A percentile compares a stretch with the other conserved stretches of the same genome.
These are phyloP conservation scores for Kluyveromyces marxianus DNA, from an alignment of 1,139 yeast species.

Conservation along the genomic window DNA sequence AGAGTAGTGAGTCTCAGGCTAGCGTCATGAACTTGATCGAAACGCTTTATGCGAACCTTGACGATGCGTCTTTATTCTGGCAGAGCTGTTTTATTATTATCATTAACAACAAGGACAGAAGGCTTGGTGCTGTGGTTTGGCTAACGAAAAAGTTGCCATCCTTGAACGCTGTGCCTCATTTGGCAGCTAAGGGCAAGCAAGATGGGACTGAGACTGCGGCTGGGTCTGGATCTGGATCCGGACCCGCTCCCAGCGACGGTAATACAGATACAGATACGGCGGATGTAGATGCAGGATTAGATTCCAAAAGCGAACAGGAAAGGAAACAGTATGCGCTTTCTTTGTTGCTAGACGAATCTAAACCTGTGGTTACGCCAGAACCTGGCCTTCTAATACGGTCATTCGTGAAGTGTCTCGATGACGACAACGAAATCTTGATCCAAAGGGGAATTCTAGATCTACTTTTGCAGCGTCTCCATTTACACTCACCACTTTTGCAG, in stretches of 20 bases:
- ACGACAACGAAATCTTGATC: slow-evolving; percentile 58
- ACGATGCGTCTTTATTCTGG: slow-evolving; percentile 80
- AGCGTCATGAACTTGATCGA: slow-evolving; percentile 56
- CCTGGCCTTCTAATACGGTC: slow-evolving; percentile 74
- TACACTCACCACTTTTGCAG: slow-evolving; percentile 53
- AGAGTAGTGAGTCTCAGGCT: slow-evolving; percentile 71
- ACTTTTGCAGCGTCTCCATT: slow-evolving; percentile 56
- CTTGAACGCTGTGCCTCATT: slow-evolving; percentile 33
- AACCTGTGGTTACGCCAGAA: slow-evolving; percentile 61
- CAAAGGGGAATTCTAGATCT: slow-evolving; percentile 88
- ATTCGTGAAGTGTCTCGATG: slow-evolving; percentile 56
- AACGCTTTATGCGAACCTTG: slow-evolving; percentile 46
- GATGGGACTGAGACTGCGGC: no score
- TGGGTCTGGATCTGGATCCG: no score
- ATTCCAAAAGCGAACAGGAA: slow-evolving; percentile 10
- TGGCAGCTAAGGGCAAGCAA: slow-evolving; percentile 15
- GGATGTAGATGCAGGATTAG: background rate
- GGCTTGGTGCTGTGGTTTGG: slow-evolving; percentile 81
- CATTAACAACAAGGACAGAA: slow-evolving; percentile 68
- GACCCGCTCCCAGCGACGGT: no score
- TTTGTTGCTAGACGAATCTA: slow-evolving; percentile 46
- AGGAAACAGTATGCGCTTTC: slow-evolving; percentile 17
- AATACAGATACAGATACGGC: no score
- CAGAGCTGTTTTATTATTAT: slow-evolving; percentile 67
- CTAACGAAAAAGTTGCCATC: slow-evolving; percentile 60